A percentile compares a stretch with the other conserved stretches of the same genome.
phyloP scores from a whole-genome alignment of 2,329 filamentous ascomycete species.

The Diaporthe australafricana region DNA sequence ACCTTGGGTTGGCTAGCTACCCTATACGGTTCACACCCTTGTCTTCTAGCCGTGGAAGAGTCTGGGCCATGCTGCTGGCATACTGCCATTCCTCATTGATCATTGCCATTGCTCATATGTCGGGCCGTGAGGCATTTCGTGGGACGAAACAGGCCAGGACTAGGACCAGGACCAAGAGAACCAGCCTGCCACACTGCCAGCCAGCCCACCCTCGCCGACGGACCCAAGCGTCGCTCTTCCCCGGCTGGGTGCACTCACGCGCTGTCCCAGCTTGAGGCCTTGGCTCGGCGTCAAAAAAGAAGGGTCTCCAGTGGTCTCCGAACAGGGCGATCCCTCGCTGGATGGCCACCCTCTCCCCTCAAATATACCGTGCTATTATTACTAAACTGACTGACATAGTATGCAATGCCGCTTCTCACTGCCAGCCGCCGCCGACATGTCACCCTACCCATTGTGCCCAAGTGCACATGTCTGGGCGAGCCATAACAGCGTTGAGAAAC shows the following conservation, averaged over 20 bases:
- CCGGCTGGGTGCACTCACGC: slow-evolving; percentile 10
- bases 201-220: not conserved
- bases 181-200: not conserved
- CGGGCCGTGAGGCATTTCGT: slow-evolving; percentile 25
- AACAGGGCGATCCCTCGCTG: slow-evolving; percentile 25
- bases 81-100: too few species aligned
- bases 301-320: slow-evolving; percentile 2
- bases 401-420: slow-evolving; percentile 3
- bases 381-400: not conserved
- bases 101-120: slow-evolving; percentile 3
- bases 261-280: slow-evolving; percentile 1
- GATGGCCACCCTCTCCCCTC: slow-evolving; percentile 15
- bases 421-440: slow-evolving; percentile 19
- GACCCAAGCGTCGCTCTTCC: slow-evolving; percentile 23
- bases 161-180: too few species aligned
- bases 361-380: slow-evolving; percentile 18
- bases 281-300: not conserved
- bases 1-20: not conserved
- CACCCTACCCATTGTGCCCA: slow-evolving; percentile 6
- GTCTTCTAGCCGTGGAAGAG: not conserved
- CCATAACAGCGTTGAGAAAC: not conserved
- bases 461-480: slow-evolving; percentile 1
- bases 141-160: too few species aligned
- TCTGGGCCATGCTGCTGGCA: not conserved
- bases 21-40: not conserved